A percentile compares a stretch with the other conserved stretches of the same genome.
These are phyloP conservation scores for Scolecobasidium constrictum DNA, from an alignment of 2,329 filamentous ascomycete species.

Conservation along the genomic window DNA sequence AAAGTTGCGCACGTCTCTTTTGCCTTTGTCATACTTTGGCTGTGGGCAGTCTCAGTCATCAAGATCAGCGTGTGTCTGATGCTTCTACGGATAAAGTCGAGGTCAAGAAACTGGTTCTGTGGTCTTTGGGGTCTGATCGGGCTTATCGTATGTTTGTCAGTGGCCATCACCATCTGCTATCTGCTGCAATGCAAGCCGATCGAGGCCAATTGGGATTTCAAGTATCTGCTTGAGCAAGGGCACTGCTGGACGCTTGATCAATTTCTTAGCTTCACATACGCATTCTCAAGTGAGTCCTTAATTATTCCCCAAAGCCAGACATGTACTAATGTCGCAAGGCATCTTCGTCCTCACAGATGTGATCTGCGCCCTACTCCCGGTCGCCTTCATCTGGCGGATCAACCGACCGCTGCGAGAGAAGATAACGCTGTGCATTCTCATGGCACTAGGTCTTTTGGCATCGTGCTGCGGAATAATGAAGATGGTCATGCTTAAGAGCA, in stretches of 20 bases:
- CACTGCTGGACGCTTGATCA: constrained; percentile 1
- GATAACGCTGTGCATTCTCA: constrained; percentile 3
- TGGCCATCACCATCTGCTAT: constrained; percentile 2
- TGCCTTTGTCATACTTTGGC: constrained; percentile 1
- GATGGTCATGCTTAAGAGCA: not conserved
- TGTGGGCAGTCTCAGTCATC: constrained; percentile 6
- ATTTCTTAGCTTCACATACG: not conserved
- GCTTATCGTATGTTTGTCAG: not conserved
- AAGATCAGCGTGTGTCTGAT: constrained; percentile 5
- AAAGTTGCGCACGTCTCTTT: not conserved
- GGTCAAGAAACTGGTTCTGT: not conserved
- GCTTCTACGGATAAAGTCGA: constrained; percentile 6
- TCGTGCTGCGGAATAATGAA: constrained; percentile 5
- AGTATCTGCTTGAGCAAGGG: not conserved
- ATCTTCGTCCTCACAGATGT: constrained; percentile 8
- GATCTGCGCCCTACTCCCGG: constrained; percentile 6
- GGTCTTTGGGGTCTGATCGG: constrained; percentile 4
- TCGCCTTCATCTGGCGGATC: constrained; percentile 9
- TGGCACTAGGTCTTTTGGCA: constrained; percentile 9
- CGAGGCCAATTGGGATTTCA: constrained; percentile 5
- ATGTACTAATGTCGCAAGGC: too few relatives aligned
- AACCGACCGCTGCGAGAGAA: constrained; percentile 9
- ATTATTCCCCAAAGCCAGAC: too few relatives aligned
- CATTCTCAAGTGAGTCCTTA: not conserved
- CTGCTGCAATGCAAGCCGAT: constrained; percentile 2